Conservation (phyloP, 257 asterid genomes). For the Fraxinus pennsylvanica region DNA sequence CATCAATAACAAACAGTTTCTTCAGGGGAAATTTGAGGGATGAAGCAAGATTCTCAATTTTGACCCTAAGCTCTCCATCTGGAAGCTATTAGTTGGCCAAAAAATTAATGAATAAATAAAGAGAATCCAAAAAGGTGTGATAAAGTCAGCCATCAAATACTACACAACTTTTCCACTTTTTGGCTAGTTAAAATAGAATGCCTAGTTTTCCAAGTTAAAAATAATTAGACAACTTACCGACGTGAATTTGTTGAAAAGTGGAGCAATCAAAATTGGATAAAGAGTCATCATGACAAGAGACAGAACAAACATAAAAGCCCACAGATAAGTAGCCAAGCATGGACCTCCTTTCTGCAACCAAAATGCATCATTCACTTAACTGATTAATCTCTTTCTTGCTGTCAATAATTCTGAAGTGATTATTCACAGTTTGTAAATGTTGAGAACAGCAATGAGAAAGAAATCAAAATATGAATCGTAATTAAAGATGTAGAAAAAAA, state of each 20-base stretch:
- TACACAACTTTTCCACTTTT: background rate
- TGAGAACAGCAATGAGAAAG: background rate
- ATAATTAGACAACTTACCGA: slow-evolving; percentile 48
- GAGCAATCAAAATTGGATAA: slow-evolving; percentile 90
- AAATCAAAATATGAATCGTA: slow-evolving; percentile 6
- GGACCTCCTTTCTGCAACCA: slow-evolving; percentile 98
- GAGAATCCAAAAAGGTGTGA: background rate
- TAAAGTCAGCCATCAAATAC: background rate
- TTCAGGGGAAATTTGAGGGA: slow-evolving; percentile 85
- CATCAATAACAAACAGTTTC: slow-evolving; percentile 94
- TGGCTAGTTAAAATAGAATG: background rate
- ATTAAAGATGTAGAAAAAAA: slow-evolving; percentile 18
- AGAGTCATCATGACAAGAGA: slow-evolving; percentile 94
- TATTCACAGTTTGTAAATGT: background rate
- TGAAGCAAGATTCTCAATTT: slow-evolving; percentile 87
- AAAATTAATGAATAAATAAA: background rate
- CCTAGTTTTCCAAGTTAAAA: background rate
- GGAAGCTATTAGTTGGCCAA: slow-evolving; percentile 63
- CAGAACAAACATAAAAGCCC: slow-evolving; percentile 85
- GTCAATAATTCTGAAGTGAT: background rate
- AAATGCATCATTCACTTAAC: slow-evolving; percentile 19
- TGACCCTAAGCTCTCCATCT: slow-evolving; percentile 77
- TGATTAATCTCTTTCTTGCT: slow-evolving; percentile 2
- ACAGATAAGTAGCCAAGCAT: slow-evolving; percentile 86
- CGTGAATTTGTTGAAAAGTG: slow-evolving; percentile 97